phyloP scores from a whole-genome alignment of 2,329 filamentous ascomycete genomes.

The Xylaria hypoxylon region DNA sequence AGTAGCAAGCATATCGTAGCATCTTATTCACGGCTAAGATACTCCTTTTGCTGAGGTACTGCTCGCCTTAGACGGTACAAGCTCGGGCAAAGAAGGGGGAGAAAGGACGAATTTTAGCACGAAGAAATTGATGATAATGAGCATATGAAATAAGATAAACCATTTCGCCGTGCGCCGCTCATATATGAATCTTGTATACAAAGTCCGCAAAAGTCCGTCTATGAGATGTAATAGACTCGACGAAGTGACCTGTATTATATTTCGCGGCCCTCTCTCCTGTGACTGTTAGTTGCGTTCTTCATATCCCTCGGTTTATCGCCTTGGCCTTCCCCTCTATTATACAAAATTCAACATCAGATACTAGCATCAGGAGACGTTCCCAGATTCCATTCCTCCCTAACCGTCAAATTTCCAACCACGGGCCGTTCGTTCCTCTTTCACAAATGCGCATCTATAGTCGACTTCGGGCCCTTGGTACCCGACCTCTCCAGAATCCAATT shows the following conservation, averaged over 20 bases:
- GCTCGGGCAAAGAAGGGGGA: neutral
- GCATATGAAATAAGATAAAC: neutral
- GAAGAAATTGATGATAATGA: neutral
- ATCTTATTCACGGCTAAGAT: too few species aligned
- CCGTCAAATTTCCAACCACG: neutral
- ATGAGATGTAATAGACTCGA: neutral
- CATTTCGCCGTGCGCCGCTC: neutral
- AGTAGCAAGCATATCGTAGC: neutral
- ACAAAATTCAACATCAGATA: neutral
- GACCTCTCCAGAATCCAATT: slow-evolving; percentile 72
- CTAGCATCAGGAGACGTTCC: neutral
- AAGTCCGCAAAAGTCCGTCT: neutral
- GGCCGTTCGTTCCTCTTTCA: slow-evolving; percentile 14
- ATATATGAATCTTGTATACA: too few species aligned
- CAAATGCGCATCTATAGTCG: slow-evolving; percentile 41
- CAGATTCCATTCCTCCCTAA: too few species aligned
- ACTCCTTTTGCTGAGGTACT: too few species aligned
- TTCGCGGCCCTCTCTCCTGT: neutral
- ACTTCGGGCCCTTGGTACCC: slow-evolving; percentile 17
- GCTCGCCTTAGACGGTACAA: neutral
- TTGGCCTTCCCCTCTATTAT: neutral
- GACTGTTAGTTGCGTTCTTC: neutral
- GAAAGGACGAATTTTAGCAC: neutral
- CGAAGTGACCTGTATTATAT: neutral
- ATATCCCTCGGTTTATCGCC: neutral